phyloP scores from a whole-genome alignment of 225 moss, liverwort and hornwort species.

The Sphagnum tenellum region DNA sequence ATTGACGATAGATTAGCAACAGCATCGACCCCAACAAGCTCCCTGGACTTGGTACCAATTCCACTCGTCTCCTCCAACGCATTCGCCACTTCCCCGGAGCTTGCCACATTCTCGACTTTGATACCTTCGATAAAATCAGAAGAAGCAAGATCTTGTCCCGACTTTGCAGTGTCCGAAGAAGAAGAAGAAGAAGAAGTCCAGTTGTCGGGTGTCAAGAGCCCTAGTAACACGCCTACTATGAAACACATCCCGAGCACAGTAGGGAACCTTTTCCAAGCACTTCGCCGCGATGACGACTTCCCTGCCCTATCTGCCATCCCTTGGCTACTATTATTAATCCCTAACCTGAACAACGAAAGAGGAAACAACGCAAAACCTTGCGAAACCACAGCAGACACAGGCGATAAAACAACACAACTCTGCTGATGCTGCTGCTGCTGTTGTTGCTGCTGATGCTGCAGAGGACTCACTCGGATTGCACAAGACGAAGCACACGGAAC shows the following conservation, averaged over 20 bases:
- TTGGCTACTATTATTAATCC: too few relatives aligned
- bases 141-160: too few relatives aligned
- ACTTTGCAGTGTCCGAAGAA: too few relatives aligned
- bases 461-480: too few relatives aligned
- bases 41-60: conserved; percentile 8
- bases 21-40: conserved; percentile 14
- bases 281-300: too few relatives aligned
- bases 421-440: not conserved
- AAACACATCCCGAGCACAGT: conserved; percentile 39
- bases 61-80: not conserved
- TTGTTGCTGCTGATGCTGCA: conserved; percentile 9
- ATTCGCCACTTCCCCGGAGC: not conserved
- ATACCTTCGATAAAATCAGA: not conserved
- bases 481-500: too few relatives aligned
- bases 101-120: not conserved
- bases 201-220: conserved; percentile 24
- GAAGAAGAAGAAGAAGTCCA: conserved; percentile 8
- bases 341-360: too few relatives aligned
- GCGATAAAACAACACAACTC: not conserved
- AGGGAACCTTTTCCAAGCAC: conserved; percentile 30
- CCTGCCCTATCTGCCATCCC: too few relatives aligned
- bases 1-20: conserved; percentile 1
- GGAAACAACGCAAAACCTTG: not conserved
- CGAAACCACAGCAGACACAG: not conserved
- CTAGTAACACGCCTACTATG: conserved; percentile 23